These are phyloP conservation scores for Kokia cookei DNA, from an alignment of 441 rosid genomes.

Conservation along the genomic window DNA sequence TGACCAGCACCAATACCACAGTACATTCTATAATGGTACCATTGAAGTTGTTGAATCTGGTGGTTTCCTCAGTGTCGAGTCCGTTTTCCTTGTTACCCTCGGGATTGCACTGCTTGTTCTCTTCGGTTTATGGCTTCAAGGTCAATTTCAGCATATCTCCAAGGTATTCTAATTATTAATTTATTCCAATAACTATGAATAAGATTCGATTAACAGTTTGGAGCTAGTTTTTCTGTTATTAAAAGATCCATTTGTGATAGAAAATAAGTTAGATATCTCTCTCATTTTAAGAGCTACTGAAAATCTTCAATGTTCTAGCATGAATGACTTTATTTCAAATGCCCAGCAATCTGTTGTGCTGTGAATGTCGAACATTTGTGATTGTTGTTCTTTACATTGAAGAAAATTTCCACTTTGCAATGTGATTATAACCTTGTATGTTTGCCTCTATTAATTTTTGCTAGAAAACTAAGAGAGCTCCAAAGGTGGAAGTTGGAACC, in stretches of 20 bases:
- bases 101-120: constrained; percentile 79
- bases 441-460: constrained; percentile 14
- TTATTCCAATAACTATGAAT: not conserved
- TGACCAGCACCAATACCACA: constrained; percentile 73
- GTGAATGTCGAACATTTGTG: not conserved
- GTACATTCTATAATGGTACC: constrained; percentile 84
- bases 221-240: too few relatives aligned
- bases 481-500: constrained; percentile 97
- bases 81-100: constrained; percentile 80
- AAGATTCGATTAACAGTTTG: not conserved
- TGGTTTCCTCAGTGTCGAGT: constrained; percentile 77
- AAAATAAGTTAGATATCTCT: too few relatives aligned
- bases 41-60: constrained; percentile 90
- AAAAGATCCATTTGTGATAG: too few relatives aligned
- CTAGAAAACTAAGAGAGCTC: constrained; percentile 81
- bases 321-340: not conserved
- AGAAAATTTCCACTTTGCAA: not conserved
- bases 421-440: not conserved
- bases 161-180: constrained; percentile 43
- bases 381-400: not conserved
- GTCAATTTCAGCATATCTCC: constrained; percentile 77
- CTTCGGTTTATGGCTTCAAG: constrained; percentile 73
- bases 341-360: not conserved
- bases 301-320: not conserved
- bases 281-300: too few relatives aligned